Conservation (phyloP, 1,284 basidiomycete genomes). For the Leccinum subatratum region DNA sequence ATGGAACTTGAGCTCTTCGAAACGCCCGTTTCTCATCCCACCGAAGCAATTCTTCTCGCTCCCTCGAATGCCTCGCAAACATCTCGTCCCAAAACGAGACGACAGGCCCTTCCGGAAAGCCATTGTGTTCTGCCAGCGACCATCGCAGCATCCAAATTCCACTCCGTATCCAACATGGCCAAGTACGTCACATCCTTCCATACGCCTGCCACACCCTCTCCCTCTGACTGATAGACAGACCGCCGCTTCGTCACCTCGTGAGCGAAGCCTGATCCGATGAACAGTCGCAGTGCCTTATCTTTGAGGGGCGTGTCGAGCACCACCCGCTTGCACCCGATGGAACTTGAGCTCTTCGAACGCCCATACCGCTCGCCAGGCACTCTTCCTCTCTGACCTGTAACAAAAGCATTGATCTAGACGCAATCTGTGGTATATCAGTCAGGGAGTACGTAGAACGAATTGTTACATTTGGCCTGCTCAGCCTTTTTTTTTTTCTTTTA, state of each 20-base stretch:
- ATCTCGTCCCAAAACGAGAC: slow-evolving; percentile 60
- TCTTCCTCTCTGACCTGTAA: too few species aligned
- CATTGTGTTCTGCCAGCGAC: slow-evolving; percentile 2
- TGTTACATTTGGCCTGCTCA: too few species aligned
- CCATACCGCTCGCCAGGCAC: slow-evolving; percentile 13
- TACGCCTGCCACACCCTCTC: slow-evolving; percentile 29
- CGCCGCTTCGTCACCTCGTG: slow-evolving; percentile 58
- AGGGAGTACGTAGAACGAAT: too few species aligned
- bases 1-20: slow-evolving; percentile 46
- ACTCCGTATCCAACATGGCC: slow-evolving; percentile 60
- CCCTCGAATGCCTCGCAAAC: slow-evolving; percentile 51
- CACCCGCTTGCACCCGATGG: slow-evolving; percentile 53
- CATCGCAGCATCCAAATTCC: slow-evolving; percentile 44
- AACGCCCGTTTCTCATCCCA: too few species aligned
- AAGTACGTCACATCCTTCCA: slow-evolving; percentile 61
- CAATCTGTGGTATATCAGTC: too few species aligned
- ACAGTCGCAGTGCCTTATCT: slow-evolving; percentile 39
- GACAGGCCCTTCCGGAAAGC: slow-evolving; percentile 22
- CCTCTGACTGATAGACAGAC: slow-evolving; percentile 41
- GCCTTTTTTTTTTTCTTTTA: too few species aligned
- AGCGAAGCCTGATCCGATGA: slow-evolving; percentile 47
- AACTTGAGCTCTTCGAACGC: slow-evolving; percentile 47
- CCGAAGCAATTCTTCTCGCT: slow-evolving; percentile 51
- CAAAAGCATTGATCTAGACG: too few species aligned
- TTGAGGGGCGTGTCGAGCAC: slow-evolving; percentile 42